Conservation (phyloP, 495 filamentous ascomycete genomes). For the Aspergillus asperescens region DNA sequence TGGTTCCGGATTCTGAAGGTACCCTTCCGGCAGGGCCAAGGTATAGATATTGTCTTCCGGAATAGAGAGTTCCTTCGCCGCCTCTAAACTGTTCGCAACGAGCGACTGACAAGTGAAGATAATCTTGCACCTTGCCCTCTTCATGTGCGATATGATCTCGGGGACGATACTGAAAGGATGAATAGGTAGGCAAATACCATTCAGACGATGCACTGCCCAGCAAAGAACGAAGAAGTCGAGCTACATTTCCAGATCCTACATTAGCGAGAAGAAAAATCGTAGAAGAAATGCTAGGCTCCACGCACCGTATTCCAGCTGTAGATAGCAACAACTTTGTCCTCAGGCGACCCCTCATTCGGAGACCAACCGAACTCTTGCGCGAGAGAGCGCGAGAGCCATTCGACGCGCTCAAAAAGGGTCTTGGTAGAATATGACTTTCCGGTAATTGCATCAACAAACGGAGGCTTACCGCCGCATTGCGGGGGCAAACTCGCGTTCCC, state of each 20-base stretch:
- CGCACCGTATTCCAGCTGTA: constrained; percentile 14
- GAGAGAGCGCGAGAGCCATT: constrained; percentile 8
- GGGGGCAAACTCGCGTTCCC: constrained; percentile 8
- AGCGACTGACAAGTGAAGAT: constrained; percentile 13
- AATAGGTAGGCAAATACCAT: constrained; percentile 12
- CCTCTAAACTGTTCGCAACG: background rate
- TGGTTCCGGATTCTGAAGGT: constrained; percentile 4
- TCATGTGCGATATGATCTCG: constrained; percentile 16
- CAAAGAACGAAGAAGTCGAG: constrained; percentile 12
- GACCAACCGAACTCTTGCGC: constrained; percentile 12
- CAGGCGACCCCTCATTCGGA: constrained; percentile 18
- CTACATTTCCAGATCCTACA: background rate
- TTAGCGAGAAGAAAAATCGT: background rate
- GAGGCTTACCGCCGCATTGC: constrained; percentile 1
- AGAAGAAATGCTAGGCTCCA: too few species aligned
- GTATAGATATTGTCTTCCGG: constrained; percentile 1
- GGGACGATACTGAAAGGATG: constrained; percentile 11
- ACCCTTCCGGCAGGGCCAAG: constrained; percentile 4
- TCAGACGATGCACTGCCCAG: constrained; percentile 19
- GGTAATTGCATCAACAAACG: constrained; percentile 11
- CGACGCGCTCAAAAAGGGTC: constrained; percentile 1
- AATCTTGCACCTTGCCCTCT: background rate
- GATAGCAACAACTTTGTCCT: constrained; percentile 45
- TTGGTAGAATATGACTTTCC: constrained; percentile 9
- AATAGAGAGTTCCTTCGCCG: constrained; percentile 6